Evolutionary conservation across 805 yeast species (phyloP), one percentile per base, ranked within the genome.

Genomic region (Isabelozyma pseudorhagii): DNA sequence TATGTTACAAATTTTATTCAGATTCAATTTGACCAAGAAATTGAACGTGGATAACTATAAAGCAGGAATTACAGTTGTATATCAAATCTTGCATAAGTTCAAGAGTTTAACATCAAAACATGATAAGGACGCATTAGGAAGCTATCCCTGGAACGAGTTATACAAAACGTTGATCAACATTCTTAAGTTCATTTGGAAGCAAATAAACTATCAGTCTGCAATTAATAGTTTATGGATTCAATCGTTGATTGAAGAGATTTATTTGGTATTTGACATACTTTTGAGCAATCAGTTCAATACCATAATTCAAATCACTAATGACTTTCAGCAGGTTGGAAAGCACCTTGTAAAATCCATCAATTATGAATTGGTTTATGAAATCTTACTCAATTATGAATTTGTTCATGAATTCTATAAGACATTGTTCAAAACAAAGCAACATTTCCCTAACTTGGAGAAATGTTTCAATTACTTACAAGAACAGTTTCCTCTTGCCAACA

Each of bases 1-100:
- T 50, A 51, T 55, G 25, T 43, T 68, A 6, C 67, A 62, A 42
- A 58, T 65, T 34, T 58, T 70, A 18, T 31, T 71, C 8, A 47
- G 77, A 39, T 74, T 67, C 59, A 75, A 75, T 48, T 57, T 73
- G 45, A 70, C 77, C 38, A 67, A 62, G 44, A 66, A 61, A 45
- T 52, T 75, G 38, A 67, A 68, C 51, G 49, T 68, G 5, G 65
- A 58, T 15, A 70, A 69, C 49, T 64, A 55, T 46, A 62, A 60
- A 45, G 49, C 71, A 45, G 63, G 66, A 1, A 45, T 64, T 13
- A 58, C 59, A 29, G 60, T 67, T 17, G 48, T 67, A 13, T 63
- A 62, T 46, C 66, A 63, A 48, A 55, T 68, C 10, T 41, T 54
- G n/a, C 34, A 45, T 8, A 55, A 50, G n/a, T 54, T 64, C 29